Evolutionary conservation across 78 protist genomes (phyloP).

Genomic region (Dictyostelium firmibasis): DNA sequence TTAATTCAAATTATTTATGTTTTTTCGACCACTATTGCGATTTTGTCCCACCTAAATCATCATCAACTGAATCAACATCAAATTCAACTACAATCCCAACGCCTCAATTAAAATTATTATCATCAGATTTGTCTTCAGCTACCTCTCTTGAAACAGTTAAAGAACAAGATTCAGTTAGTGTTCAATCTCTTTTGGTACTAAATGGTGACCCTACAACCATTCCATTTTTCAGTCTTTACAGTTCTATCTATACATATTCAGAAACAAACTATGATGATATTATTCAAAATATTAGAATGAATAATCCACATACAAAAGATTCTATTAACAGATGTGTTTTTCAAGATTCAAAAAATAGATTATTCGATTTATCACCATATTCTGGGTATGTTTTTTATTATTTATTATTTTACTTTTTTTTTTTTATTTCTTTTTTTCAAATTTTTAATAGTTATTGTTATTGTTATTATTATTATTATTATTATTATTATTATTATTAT

Average conservation of each 20-base stretch:
- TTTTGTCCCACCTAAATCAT: background rate
- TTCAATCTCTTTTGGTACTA: background rate
- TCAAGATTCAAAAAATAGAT: background rate
- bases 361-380: background rate
- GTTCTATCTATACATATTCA: background rate
- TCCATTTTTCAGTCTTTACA: background rate
- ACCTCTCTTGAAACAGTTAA: background rate
- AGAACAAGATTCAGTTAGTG: background rate
- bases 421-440: too few species aligned
- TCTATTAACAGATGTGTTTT: background rate
- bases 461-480: too few species aligned
- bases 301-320: background rate
- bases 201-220: background rate
- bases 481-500: too few species aligned
- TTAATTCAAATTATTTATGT: background rate
- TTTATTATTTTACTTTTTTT: background rate
- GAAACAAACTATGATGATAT: background rate
- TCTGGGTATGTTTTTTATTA: background rate
- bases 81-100: background rate
- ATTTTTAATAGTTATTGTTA: too few species aligned
- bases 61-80: background rate
- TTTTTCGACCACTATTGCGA: background rate
- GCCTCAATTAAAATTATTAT: background rate
- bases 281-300: background rate
- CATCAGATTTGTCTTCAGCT: background rate